Base-by-base conservation (phyloP, 2,329 filamentous ascomycete genomes). In the Pseudofabraea citricarpa region DNA sequence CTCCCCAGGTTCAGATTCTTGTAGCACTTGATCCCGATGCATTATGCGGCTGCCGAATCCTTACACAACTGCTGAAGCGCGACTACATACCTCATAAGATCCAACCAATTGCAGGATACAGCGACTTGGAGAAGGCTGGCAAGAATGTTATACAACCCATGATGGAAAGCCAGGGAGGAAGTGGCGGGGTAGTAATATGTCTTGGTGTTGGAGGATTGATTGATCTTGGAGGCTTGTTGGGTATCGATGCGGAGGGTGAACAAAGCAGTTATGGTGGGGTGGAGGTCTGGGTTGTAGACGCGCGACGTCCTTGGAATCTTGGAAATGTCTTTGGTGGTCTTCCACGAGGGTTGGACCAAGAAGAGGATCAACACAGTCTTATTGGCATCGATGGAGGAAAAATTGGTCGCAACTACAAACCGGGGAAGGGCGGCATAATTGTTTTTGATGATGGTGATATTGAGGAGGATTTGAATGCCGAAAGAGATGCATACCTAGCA, bases 81-180 rank as follows among this genome's bases (percentile, higher is more conserved):
- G 93, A 98, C 72, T 97, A 95, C 62, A 95, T 98, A 55, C 87
- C 86, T 12, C 91, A 97, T 71, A 97, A 96, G 68, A 95, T 97
- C 59, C 88, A 96, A 59, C 93, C 93, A 1, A 85, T 98, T 43
- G 81, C 88, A 16, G 93, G 93, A 43, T 97, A 96, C 79, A 83
- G 81, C 52, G 93, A 97, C 63, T 79, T 98, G 36, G 77, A 87
- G 59, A 83, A 81, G 55, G 85, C 85, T 18, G 90, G 90, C 36
- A 77, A 79, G 58, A 82, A 90, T 53, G 74, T 94, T 35, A 85
- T 96, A 31, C 75, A 74, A 43, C 90, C 90, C 9, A 90, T 96
- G 87, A 90, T 89, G 73, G 83, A 86, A 59, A 81, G 81, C 22
- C 77, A 85, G 45, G 91, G 91, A 19, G 91, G 91, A 8, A 84